phyloP scores from a whole-genome alignment of 1,139 yeast genomes.

The Saccharomyces uvarum region DNA sequence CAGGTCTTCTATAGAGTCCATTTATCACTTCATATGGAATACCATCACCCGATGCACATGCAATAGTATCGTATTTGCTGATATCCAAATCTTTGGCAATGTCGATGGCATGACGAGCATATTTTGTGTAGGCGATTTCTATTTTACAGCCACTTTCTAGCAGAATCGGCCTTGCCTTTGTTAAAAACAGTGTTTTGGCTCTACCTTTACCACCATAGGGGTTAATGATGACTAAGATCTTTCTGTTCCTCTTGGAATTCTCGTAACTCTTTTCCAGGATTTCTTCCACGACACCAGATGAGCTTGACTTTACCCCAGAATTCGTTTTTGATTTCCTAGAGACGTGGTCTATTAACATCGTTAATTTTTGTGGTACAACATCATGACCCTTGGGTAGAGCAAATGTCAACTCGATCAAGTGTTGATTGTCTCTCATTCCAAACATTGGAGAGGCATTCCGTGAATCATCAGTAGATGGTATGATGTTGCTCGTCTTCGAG shows the following conservation, averaged over 20 bases:
- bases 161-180: constrained; percentile 59
- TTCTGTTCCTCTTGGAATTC: constrained; percentile 37
- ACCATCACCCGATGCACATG: constrained; percentile 96
- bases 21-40: constrained; percentile 90
- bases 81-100: constrained; percentile 52
- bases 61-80: constrained; percentile 61
- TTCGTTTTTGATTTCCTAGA: neutral
- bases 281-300: constrained; percentile 26
- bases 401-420: constrained; percentile 3
- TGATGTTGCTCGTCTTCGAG: neutral
- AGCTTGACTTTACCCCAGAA: neutral
- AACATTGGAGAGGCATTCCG: neutral
- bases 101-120: constrained; percentile 68
- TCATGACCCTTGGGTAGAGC: constrained; percentile 3
- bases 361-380: constrained; percentile 2
- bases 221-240: constrained; percentile 62
- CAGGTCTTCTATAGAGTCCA: constrained; percentile 61
- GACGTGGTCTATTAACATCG: constrained; percentile 3
- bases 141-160: constrained; percentile 56
- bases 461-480: neutral
- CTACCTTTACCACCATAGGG: constrained; percentile 87
- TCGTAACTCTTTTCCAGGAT: constrained; percentile 38
- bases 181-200: constrained; percentile 51
- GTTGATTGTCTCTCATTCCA: neutral
- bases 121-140: constrained; percentile 55